Evolutionary conservation across 495 filamentous ascomycete genomes (phyloP).

Genomic region (Penicillium malachiteum): DNA sequence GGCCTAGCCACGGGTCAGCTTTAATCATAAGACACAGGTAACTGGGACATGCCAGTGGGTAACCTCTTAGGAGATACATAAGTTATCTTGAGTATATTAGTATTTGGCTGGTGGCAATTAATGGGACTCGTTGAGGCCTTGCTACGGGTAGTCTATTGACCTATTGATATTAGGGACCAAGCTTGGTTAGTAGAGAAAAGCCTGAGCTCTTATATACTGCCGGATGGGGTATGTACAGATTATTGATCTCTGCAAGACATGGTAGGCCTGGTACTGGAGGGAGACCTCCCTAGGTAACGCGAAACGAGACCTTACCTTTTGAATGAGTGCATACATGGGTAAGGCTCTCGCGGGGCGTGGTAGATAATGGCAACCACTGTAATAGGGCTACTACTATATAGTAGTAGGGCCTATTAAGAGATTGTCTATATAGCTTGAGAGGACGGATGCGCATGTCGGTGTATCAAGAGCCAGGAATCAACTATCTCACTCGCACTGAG

Average conservation of each 20-base stretch:
- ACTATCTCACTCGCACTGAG: too few species aligned
- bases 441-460: too few species aligned
- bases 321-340: too few species aligned
- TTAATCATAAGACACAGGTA: slow-evolving; percentile 11
- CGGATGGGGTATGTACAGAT: slow-evolving; percentile 9
- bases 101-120: slow-evolving; percentile 14
- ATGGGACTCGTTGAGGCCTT: slow-evolving; percentile 13
- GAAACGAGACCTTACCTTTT: too few species aligned
- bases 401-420: too few species aligned
- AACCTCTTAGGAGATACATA: slow-evolving; percentile 15
- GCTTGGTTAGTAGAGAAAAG: slow-evolving; percentile 18
- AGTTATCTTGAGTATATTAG: slow-evolving; percentile 10
- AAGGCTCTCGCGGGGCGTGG: too few species aligned
- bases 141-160: slow-evolving; percentile 11
- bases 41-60: too few species aligned
- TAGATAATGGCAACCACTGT: too few species aligned
- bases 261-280: slow-evolving; percentile 13
- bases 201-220: slow-evolving; percentile 15
- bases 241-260: slow-evolving; percentile 16
- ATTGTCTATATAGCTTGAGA: too few species aligned
- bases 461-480: too few species aligned
- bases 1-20: slow-evolving; percentile 13
- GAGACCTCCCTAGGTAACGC: too few species aligned
- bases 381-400: too few species aligned
- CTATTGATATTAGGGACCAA: slow-evolving; percentile 12